phyloP scores from a whole-genome alignment of 1,284 basidiomycete genomes.

The Trichosporon ovoides region DNA sequence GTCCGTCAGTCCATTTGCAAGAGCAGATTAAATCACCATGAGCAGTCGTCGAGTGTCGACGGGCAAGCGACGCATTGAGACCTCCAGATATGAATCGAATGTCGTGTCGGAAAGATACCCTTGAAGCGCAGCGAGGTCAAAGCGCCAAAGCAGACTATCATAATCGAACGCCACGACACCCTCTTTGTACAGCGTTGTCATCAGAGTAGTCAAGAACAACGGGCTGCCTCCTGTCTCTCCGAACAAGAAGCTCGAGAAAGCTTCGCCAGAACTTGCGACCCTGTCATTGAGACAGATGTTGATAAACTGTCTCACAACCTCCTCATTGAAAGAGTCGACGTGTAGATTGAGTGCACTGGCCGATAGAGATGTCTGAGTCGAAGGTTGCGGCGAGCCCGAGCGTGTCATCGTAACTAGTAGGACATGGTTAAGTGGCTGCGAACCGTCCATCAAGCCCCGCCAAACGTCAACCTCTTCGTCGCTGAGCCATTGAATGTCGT shows the following conservation, averaged over 20 bases:
- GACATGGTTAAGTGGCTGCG: constrained; percentile 23
- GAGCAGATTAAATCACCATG: constrained; percentile 16
- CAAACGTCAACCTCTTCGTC: constrained; percentile 31
- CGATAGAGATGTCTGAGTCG: constrained; percentile 6
- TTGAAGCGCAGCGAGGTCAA: constrained; percentile 28
- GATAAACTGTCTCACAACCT: constrained; percentile 23
- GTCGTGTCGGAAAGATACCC: constrained; percentile 28
- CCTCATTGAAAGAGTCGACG: constrained; percentile 25
- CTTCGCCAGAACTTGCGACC: constrained; percentile 14
- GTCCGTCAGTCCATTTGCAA: background rate
- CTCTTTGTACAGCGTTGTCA: constrained; percentile 30
- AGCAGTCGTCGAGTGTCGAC: constrained; percentile 23
- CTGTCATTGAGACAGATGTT: constrained; percentile 24
- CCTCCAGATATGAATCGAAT: constrained; percentile 31
- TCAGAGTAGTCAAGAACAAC: constrained; percentile 29
- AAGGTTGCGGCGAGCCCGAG: background rate
- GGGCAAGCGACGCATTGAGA: constrained; percentile 24
- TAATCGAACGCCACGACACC: constrained; percentile 32
- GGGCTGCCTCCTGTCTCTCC: constrained; percentile 32
- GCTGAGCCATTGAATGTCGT: constrained; percentile 44
- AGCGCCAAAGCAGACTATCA: constrained; percentile 27
- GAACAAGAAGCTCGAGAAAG: constrained; percentile 27
- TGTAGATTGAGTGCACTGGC: constrained; percentile 10
- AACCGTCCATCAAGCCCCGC: constrained; percentile 22
- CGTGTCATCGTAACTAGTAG: constrained; percentile 28